Evolutionary conservation across 768 basidiomycete genomes (phyloP), one percentile per base, ranked within the genome.

Genomic region (Calocybe indica): DNA sequence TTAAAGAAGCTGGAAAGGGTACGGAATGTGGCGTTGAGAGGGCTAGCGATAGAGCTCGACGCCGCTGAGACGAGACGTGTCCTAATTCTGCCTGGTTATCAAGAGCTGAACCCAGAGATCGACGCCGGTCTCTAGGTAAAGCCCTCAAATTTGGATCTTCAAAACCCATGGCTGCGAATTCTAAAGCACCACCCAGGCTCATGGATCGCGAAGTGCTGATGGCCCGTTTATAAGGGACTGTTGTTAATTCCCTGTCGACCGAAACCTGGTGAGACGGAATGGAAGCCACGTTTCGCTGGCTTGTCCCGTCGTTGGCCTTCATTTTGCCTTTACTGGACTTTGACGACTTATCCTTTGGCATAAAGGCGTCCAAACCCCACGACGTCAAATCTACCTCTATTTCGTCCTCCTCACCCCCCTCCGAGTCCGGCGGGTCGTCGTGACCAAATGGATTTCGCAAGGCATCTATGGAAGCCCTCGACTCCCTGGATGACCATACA

Each of bases 281-380:
- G 9, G 72, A 68, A 36, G 62, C 63, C 40, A 72, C 58, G 40
- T 65, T 57, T 48, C 70, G 70, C 33, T 58, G 67, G 55, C 59
- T 74, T 61, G 53, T 74, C 66, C 65, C 74, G 34, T 58, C 55
- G 6, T 50, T 46, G n/a, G 61, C 54, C 37, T 63, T 65, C 38
- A 56, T 65, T 65, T 76, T 73, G n/a, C 63, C 68, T 50, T 70
- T 75, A 13, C 62, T 64, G 51, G 72, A 75, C 12, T 53, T 72
- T 47, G 62, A 67, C 29, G 62, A 61, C 66, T 82, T 85, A 54
- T 85, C 80, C 55, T 86, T 85, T 1, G 80, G 74, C 51, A 88
- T 80, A 65, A 89, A 82, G 5, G 80, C 76, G 49, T 89, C 85
- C 22, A 92, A 71, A 3, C 90, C 90, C 89, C 88, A 92, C 12